Percentiles rank a stretch among this genome's conserved stretches.
Evolutionary conservation across 345 rosid species (phyloP).

Genomic region (Lumnitzera littorea): DNA sequence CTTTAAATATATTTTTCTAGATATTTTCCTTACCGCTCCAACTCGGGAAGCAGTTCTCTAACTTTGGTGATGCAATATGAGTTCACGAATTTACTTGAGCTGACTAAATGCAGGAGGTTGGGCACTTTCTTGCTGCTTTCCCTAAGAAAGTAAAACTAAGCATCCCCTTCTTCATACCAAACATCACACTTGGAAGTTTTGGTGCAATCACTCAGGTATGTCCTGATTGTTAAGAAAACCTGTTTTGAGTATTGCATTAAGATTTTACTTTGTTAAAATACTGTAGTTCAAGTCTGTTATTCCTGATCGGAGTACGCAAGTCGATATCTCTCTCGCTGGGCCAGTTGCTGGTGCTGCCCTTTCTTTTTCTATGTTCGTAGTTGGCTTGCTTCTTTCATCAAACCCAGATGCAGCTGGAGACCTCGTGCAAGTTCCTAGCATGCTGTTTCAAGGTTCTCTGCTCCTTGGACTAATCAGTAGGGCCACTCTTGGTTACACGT

Average conservation of each 20-base stretch:
- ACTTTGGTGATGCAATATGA: too few relatives aligned
- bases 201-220: constrained; percentile 94
- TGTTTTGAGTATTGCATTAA: background rate
- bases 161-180: constrained; percentile 91
- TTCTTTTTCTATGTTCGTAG: constrained; percentile 79
- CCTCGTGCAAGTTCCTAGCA: constrained; percentile 87
- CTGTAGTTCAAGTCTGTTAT: constrained; percentile 89
- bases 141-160: constrained; percentile 90
- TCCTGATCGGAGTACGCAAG: constrained; percentile 86
- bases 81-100: constrained; percentile 3
- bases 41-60: too few relatives aligned
- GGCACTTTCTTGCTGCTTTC: constrained; percentile 82
- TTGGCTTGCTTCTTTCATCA: constrained; percentile 81
- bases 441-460: constrained; percentile 86
- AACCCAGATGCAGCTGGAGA: constrained; percentile 67
- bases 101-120: constrained; percentile 62
- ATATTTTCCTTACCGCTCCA: too few relatives aligned
- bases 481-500: constrained; percentile 83
- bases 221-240: background rate
- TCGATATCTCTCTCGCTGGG: constrained; percentile 85
- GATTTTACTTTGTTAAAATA: constrained; percentile 1
- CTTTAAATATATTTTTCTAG: too few relatives aligned
- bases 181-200: constrained; percentile 95
- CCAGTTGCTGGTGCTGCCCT: constrained; percentile 91
- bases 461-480: constrained; percentile 95